Evolutionary conservation across 2,329 filamentous ascomycete species (phyloP).

Genomic region (Diaporthe sp.): DNA sequence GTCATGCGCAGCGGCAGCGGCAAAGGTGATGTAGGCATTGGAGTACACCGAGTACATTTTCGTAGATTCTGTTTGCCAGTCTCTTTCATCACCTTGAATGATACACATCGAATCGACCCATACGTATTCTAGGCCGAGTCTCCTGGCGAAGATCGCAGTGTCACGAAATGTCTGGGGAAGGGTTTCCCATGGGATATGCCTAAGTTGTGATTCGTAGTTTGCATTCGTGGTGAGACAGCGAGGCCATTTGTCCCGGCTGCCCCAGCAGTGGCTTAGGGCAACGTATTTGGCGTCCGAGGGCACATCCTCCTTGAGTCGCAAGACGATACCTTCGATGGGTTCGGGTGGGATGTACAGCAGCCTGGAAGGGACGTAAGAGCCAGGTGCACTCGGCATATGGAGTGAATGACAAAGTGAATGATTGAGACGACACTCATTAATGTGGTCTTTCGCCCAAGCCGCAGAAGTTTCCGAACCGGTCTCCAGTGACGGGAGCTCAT

Average conservation of each 20-base stretch:
- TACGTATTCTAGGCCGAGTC: conserved; percentile 1
- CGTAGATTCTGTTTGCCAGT: neutral
- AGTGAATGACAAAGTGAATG: neutral
- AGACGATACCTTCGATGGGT: neutral
- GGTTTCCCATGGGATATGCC: neutral
- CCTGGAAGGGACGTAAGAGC: neutral
- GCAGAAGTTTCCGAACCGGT: neutral
- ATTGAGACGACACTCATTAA: neutral
- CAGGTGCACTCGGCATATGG: neutral
- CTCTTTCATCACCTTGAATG: conserved; percentile 34
- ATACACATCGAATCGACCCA: conserved; percentile 34
- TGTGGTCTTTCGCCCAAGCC: neutral
- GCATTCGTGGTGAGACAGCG: neutral
- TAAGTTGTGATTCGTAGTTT: conserved; percentile 1
- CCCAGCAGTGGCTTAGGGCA: conserved; percentile 27
- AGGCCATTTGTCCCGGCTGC: neutral
- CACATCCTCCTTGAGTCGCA: neutral
- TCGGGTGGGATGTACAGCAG: neutral
- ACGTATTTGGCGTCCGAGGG: neutral
- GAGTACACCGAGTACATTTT: conserved; percentile 3
- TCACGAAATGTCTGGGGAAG: conserved; percentile 18
- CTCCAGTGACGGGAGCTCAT: neutral
- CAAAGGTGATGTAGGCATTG: neutral
- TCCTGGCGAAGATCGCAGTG: neutral
- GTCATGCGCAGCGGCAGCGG: neutral